These are phyloP conservation scores for Simplicillium sp. DNA, from an alignment of 2,329 filamentous ascomycete genomes.

Conservation along the genomic window DNA sequence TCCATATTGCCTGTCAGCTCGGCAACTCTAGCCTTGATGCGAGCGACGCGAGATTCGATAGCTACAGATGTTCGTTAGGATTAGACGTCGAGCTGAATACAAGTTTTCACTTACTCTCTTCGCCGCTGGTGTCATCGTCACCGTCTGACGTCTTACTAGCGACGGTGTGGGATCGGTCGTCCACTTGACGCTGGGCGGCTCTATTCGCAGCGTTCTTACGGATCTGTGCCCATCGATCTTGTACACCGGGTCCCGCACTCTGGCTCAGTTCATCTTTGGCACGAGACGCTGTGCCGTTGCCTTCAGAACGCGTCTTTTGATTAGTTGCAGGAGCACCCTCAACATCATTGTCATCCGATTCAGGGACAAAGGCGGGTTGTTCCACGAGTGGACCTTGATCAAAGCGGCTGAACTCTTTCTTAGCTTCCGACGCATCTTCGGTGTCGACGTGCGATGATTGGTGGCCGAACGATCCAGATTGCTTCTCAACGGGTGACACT, in stretches of 20 bases:
- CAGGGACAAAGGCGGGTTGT: slow-evolving; percentile 73
- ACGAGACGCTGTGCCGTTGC: slow-evolving; percentile 12
- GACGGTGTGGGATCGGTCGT: slow-evolving; percentile 51
- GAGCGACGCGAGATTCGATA: slow-evolving; percentile 90
- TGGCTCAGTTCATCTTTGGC: slow-evolving; percentile 16
- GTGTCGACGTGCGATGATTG: slow-evolving; percentile 51
- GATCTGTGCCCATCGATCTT: slow-evolving; percentile 93
- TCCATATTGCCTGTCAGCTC: slow-evolving; percentile 86
- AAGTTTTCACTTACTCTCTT: slow-evolving; percentile 21
- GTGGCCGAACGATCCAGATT: slow-evolving; percentile 13
- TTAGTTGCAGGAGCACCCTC: slow-evolving; percentile 29
- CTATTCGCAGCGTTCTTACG: slow-evolving; percentile 87
- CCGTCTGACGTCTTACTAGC: slow-evolving; percentile 50
- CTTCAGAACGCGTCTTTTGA: background rate
- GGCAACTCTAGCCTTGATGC: slow-evolving; percentile 95
- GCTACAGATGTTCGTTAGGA: slow-evolving; percentile 41
- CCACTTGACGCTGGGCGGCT: slow-evolving; percentile 54
- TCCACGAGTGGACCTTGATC: slow-evolving; percentile 83
- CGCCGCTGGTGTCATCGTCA: slow-evolving; percentile 10
- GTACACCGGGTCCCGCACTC: slow-evolving; percentile 23
- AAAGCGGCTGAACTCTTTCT: slow-evolving; percentile 57
- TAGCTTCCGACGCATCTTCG: slow-evolving; percentile 47
- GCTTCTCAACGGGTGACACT: background rate
- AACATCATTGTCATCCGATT: slow-evolving; percentile 41
- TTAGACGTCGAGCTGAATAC: background rate